Conservation (phyloP, 2,329 filamentous ascomycete genomes). For the Cordyceps militaris region DNA sequence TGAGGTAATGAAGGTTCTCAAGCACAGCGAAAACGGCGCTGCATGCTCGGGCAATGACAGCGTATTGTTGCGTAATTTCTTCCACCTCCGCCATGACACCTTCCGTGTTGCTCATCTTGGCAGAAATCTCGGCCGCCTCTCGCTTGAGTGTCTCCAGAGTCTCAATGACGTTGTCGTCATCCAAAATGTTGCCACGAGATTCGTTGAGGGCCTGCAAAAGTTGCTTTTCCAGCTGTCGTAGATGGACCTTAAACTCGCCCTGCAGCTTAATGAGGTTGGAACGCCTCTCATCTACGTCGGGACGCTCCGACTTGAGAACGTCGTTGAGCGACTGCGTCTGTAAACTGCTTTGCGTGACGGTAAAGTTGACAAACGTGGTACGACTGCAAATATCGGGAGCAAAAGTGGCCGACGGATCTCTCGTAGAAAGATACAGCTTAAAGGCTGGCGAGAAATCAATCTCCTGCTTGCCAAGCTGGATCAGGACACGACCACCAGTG, state of each 20-base stretch:
- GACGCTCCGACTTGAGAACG: constrained; percentile 92
- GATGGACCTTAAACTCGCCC: constrained; percentile 97
- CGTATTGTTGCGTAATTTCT: constrained; percentile 89
- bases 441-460: constrained; percentile 98
- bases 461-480: constrained; percentile 96
- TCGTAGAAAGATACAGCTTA: constrained; percentile 88
- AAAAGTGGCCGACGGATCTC: constrained; percentile 93
- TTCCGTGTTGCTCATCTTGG: constrained; percentile 93
- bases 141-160: constrained; percentile 97
- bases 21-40: constrained; percentile 95
- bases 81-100: constrained; percentile 98
- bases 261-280: constrained; percentile 98
- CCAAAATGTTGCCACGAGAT: constrained; percentile 93
- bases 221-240: constrained; percentile 90
- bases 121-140: constrained; percentile 90
- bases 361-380: constrained; percentile 99
- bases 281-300: constrained; percentile 91
- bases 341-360: constrained; percentile 95
- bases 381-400: constrained; percentile 95
- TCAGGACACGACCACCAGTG: constrained; percentile 94
- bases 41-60: constrained; percentile 86
- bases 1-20: constrained; percentile 95
- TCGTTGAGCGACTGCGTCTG: constrained; percentile 97
- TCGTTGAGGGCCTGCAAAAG: constrained; percentile 93
- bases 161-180: constrained; percentile 97